Percentiles rank a stretch among this genome's conserved stretches.
Evolutionary conservation across 2,329 filamentous ascomycete species (phyloP).

Genomic region (Ophidiomyces ophidiicola): DNA sequence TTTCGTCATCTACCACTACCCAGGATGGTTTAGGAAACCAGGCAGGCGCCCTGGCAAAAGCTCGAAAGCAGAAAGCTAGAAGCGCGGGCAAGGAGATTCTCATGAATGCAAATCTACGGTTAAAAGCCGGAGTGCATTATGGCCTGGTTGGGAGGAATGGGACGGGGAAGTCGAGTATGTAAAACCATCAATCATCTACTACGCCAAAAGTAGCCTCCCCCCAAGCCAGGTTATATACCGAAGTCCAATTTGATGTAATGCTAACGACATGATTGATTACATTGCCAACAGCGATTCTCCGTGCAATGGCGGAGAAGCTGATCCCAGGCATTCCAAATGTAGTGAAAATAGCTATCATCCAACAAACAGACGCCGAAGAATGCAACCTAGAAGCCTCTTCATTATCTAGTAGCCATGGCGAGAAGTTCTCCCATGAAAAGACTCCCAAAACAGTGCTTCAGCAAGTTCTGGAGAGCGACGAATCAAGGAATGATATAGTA

Average conservation of each 20-base stretch:
- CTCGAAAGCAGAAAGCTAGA: constrained; percentile 42
- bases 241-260: too few species aligned
- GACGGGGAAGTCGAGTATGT: constrained; percentile 65
- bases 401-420: neutral
- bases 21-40: constrained; percentile 8
- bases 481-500: constrained; percentile 41
- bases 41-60: constrained; percentile 20
- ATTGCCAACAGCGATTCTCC: constrained; percentile 48
- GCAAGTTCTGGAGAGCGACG: constrained; percentile 49
- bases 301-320: constrained; percentile 63
- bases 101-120: constrained; percentile 53
- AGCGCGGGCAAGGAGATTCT: constrained; percentile 50
- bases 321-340: constrained; percentile 62
- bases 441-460: constrained; percentile 46
- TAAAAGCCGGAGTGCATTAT: constrained; percentile 64
- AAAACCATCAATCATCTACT: neutral
- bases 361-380: constrained; percentile 47
- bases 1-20: constrained; percentile 36
- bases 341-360: constrained; percentile 54
- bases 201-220: neutral
- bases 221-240: too few species aligned
- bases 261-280: neutral
- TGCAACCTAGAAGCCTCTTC: constrained; percentile 12
- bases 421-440: neutral
- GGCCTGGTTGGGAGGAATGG: constrained; percentile 71